Base-by-base conservation (phyloP, 2,329 filamentous ascomycete species). In the Paramyrothecium roridum region DNA sequence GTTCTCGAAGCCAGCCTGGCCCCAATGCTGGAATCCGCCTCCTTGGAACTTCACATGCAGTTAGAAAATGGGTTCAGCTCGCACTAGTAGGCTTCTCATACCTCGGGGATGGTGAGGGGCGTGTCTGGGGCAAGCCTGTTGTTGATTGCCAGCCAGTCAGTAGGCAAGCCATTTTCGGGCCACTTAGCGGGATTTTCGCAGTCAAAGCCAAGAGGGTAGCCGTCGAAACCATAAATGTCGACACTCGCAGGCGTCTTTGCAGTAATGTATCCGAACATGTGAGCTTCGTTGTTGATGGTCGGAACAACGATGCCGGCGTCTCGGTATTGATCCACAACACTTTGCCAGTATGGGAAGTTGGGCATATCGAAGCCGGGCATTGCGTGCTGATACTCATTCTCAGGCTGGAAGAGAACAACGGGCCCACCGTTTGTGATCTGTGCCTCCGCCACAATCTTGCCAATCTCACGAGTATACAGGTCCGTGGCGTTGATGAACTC, bases 401-500 rank as follows among this genome's bases (percentile, higher is more conserved):
- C 88, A 0, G 85, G 85, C 66, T 91, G 88, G 22, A 87, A 77
- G 2, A 90, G 73, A 53, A 91, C 88, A 30, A 91, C 77, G 0
- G 87, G 87, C 0, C 89, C 88, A 2, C 87, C 88, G 59, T 90
- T 87, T 1, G 87, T 91, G 64, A 91, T 90, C 63, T 91, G 88
- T 2, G 81, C 84, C 54, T 82, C 80, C 2, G 87, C 85, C 61
- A 91, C 84, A 16, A 83, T 81, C 20, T 76, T 75, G 21, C 79
- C 81, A 54, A 89, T 78, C 21, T 82, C 74, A 84, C 74, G 82
- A 7, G 49, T 51, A n/a, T 51, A 51, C 8, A 37, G 81, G 57
- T 86, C 76, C 0, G 86, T 89, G 1, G 87, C 80, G 34, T 81
- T 73, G 11, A 89, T 68, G 63, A 80, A 90, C 8, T 74, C 80